Evolutionary conservation across 345 rosid genomes (phyloP).

Genomic region (Crucihimalaya himalaica): DNA sequence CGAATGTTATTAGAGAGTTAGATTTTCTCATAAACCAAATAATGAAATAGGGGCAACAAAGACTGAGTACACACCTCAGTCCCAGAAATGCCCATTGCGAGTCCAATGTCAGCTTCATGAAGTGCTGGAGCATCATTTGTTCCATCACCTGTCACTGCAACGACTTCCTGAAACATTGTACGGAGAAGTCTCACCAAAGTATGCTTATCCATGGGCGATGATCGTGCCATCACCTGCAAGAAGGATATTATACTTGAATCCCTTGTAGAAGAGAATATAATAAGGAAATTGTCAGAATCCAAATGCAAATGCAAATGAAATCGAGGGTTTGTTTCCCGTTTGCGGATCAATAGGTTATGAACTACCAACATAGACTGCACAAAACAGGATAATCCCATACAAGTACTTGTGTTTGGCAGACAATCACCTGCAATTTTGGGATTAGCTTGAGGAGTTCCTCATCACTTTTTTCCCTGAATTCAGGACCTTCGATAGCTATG

Average conservation of each 20-base stretch:
- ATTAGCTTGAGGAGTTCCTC: slow-evolving; percentile 63
- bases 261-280: neutral
- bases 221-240: slow-evolving; percentile 82
- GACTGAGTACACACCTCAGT: slow-evolving; percentile 61
- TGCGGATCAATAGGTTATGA: slow-evolving; percentile 8
- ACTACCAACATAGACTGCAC: slow-evolving; percentile 5
- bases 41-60: neutral
- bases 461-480: slow-evolving; percentile 53
- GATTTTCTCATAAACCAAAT: neutral
- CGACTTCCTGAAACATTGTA: slow-evolving; percentile 66
- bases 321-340: neutral
- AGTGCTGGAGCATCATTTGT: slow-evolving; percentile 94
- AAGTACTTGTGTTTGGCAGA: slow-evolving; percentile 17
- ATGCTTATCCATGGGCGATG: slow-evolving; percentile 88
- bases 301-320: neutral
- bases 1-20: neutral
- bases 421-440: slow-evolving; percentile 80
- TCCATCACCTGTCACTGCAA: slow-evolving; percentile 92
- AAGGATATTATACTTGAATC: slow-evolving; percentile 22
- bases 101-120: slow-evolving; percentile 86
- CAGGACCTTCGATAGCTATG: slow-evolving; percentile 67
- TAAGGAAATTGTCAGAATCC: neutral
- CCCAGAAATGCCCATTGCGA: slow-evolving; percentile 90
- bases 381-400: neutral
- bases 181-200: slow-evolving; percentile 74